A percentile compares a stretch with the other conserved stretches of the same genome.
Conservation (phyloP, 2,329 filamentous ascomycete species). For the Diaporthe helianthi region DNA sequence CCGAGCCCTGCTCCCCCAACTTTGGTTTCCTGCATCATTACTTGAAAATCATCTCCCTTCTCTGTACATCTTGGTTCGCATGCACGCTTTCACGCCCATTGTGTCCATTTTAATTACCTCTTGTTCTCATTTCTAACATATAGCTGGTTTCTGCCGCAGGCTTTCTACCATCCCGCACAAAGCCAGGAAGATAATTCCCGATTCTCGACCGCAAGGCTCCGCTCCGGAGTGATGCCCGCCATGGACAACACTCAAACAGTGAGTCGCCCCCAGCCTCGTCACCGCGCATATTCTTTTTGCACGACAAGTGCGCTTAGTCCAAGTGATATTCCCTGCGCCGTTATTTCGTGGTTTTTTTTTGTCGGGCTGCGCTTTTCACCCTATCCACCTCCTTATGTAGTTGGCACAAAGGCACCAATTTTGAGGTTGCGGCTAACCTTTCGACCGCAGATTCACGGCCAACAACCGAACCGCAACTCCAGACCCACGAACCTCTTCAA, state of each 20-base stretch:
- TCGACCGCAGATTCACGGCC: slow-evolving; percentile 30
- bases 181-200: slow-evolving; percentile 18
- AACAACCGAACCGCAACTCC: slow-evolving; percentile 28
- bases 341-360: not conserved
- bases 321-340: not conserved
- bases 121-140: slow-evolving; percentile 6
- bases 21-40: slow-evolving; percentile 21
- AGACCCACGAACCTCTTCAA: slow-evolving; percentile 24
- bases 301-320: not conserved
- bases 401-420: not conserved
- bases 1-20: slow-evolving; percentile 15
- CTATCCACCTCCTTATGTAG: not conserved
- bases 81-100: not conserved
- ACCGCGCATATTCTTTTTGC: not conserved
- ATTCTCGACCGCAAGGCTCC: slow-evolving; percentile 24
- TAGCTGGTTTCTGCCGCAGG: not conserved
- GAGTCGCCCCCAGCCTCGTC: slow-evolving; percentile 21
- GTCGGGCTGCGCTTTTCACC: not conserved
- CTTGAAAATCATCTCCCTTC: slow-evolving; percentile 22
- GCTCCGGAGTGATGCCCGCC: slow-evolving; percentile 31
- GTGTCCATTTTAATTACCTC: slow-evolving; percentile 4
- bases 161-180: slow-evolving; percentile 1
- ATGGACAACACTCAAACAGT: slow-evolving; percentile 33
- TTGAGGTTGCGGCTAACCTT: slow-evolving; percentile 22
- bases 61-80: slow-evolving; percentile 14